These are phyloP conservation scores for Galium porrigens DNA, from an alignment of 305 asterid species.

Conservation along the genomic window DNA sequence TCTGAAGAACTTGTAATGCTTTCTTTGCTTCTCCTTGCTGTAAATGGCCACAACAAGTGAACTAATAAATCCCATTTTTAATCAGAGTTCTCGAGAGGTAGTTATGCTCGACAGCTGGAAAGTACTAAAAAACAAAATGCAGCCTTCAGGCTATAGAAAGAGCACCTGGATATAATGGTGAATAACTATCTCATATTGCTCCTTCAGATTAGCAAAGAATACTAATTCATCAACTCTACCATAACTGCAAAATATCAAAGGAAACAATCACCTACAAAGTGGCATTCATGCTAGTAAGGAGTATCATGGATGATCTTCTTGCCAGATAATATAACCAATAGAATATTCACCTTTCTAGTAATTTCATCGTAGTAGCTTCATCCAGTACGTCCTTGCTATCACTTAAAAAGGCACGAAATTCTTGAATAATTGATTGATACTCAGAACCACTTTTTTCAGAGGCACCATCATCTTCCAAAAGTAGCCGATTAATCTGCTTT, in stretches of 20 bases:
- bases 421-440: conserved; percentile 57
- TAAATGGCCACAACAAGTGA: conserved; percentile 11
- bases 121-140: conserved; percentile 4
- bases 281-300: background rate
- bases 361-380: conserved; percentile 90
- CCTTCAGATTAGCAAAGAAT: conserved; percentile 87
- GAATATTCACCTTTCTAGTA: conserved; percentile 62
- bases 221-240: conserved; percentile 97
- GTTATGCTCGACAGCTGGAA: background rate
- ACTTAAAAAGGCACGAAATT: conserved; percentile 80
- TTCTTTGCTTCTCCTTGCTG: conserved; percentile 97
- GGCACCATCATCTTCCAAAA: conserved; percentile 64
- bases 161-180: conserved; percentile 87
- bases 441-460: conserved; percentile 42
- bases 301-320: background rate
- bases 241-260: conserved; percentile 43
- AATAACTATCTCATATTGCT: conserved; percentile 80
- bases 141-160: conserved; percentile 16
- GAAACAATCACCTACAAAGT: conserved; percentile 6
- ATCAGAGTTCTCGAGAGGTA: background rate
- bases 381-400: conserved; percentile 91
- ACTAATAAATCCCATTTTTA: background rate
- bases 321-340: conserved; percentile 10
- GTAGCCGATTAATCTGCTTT: conserved; percentile 65
- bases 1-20: conserved; percentile 90